These are phyloP conservation scores for Boletus huronensis DNA, from an alignment of 768 basidiomycete species.

Conservation along the genomic window DNA sequence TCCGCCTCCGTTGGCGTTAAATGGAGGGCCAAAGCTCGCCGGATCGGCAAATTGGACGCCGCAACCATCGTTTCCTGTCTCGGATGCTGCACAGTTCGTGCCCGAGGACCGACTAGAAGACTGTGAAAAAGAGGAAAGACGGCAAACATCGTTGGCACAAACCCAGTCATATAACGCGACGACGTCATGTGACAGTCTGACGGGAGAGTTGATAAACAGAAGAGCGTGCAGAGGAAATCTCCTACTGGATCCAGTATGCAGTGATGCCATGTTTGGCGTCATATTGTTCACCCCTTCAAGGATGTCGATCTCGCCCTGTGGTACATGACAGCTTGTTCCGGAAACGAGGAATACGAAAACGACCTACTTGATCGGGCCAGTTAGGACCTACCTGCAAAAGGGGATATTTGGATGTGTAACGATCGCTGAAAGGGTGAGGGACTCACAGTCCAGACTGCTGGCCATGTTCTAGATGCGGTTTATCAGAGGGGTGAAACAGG, in stretches of 20 bases:
- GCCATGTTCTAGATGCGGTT: constrained; percentile 21
- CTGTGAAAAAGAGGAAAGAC: not conserved
- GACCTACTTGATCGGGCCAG: constrained; percentile 19
- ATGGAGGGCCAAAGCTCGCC: constrained; percentile 22
- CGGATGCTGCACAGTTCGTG: constrained; percentile 21
- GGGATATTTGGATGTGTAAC: too few species aligned
- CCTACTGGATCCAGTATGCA: constrained; percentile 30
- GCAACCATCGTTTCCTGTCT: constrained; percentile 23
- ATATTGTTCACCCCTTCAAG: constrained; percentile 46
- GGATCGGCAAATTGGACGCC: constrained; percentile 14
- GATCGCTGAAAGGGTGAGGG: not conserved
- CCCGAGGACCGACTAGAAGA: constrained; percentile 5
- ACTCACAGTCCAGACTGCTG: constrained; percentile 24
- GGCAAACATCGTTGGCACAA: not conserved
- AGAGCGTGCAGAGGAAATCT: not conserved
- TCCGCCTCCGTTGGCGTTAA: constrained; percentile 37
- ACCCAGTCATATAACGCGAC: constrained; percentile 21
- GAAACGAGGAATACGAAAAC: not conserved
- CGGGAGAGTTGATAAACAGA: not conserved
- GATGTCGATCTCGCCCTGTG: constrained; percentile 44
- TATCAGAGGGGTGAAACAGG: not conserved
- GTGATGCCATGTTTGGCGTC: constrained; percentile 31
- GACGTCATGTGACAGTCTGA: constrained; percentile 23
- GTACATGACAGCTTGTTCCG: not conserved
- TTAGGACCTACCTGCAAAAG: constrained; percentile 10